Conservation (phyloP, 2,329 filamentous ascomycete genomes). For the Sordariomycetes sp. region DNA sequence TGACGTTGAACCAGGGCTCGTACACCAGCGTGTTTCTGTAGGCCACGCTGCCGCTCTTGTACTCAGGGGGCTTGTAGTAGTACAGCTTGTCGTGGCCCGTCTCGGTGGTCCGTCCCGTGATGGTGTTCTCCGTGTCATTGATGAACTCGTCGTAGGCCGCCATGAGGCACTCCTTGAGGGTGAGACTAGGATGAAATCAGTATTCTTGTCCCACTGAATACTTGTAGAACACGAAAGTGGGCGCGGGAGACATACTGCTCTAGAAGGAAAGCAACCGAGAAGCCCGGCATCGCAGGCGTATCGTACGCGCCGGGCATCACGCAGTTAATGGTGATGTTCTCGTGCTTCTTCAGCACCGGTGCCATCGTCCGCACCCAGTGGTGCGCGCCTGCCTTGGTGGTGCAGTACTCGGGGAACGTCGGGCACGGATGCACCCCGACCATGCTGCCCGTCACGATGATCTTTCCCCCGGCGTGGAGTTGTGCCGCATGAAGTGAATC, state of each 20-base stretch:
- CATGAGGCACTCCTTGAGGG: slow-evolving; percentile 30
- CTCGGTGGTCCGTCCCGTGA: slow-evolving; percentile 31
- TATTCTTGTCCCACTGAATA: background rate
- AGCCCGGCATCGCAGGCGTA: slow-evolving; percentile 30
- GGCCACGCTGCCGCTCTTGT: slow-evolving; percentile 9
- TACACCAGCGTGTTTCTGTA: slow-evolving; percentile 10
- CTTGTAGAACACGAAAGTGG: background rate
- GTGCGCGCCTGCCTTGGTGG: slow-evolving; percentile 35
- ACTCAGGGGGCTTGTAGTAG: slow-evolving; percentile 7
- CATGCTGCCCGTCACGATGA: slow-evolving; percentile 31
- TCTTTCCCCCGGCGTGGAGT: slow-evolving; percentile 28
- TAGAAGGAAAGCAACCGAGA: slow-evolving; percentile 27
- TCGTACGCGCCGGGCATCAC: slow-evolving; percentile 35
- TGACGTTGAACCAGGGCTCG: slow-evolving; percentile 12
- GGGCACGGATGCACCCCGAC: slow-evolving; percentile 30
- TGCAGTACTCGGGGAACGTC: slow-evolving; percentile 35
- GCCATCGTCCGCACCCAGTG: slow-evolving; percentile 26
- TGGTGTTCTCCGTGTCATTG: slow-evolving; percentile 23
- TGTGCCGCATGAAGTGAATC: slow-evolving; percentile 42
- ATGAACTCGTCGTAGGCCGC: slow-evolving; percentile 32
- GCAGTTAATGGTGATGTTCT: slow-evolving; percentile 35
- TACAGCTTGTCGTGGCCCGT: slow-evolving; percentile 25
- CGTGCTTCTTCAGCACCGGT: slow-evolving; percentile 28
- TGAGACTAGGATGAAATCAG: slow-evolving; percentile 15
- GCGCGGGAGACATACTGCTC: slow-evolving; percentile 14